Percentiles rank a stretch among this genome's conserved stretches.
These are phyloP conservation scores for Neurospora terricola DNA, from an alignment of 495 filamentous ascomycete genomes.

Conservation along the genomic window DNA sequence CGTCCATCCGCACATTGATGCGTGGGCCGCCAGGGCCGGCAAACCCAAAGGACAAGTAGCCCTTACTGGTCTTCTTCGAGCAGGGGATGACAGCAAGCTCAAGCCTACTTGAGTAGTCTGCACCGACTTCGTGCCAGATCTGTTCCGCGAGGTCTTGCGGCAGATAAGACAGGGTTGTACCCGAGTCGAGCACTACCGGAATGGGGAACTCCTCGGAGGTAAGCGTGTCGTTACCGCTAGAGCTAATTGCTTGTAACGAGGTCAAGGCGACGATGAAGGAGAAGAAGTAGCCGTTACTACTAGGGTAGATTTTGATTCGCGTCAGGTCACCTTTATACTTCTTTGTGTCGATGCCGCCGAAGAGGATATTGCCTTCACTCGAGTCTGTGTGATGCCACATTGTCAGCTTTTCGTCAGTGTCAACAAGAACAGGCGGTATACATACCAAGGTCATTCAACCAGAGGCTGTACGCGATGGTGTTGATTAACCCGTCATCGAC, in stretches of 20 bases:
- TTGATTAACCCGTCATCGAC: constrained; percentile 62
- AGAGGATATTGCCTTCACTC: constrained; percentile 46
- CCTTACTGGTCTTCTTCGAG: constrained; percentile 46
- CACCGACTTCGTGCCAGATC: constrained; percentile 62
- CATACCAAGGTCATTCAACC: constrained; percentile 67
- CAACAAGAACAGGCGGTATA: neutral
- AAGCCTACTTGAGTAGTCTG: constrained; percentile 35
- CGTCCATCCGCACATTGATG: constrained; percentile 66
- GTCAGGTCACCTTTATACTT: constrained; percentile 71
- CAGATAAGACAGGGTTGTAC: constrained; percentile 77
- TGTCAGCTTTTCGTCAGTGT: neutral
- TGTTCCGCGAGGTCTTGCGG: constrained; percentile 56
- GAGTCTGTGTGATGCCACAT: constrained; percentile 14
- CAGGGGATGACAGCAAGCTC: constrained; percentile 63
- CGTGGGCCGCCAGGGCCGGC: constrained; percentile 47
- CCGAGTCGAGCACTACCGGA: constrained; percentile 77
- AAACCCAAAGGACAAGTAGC: constrained; percentile 65
- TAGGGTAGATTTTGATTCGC: constrained; percentile 51
- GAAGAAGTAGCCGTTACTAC: constrained; percentile 31
- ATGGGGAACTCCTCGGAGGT: constrained; percentile 45
- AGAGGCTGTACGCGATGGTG: constrained; percentile 78
- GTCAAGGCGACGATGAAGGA: constrained; percentile 74
- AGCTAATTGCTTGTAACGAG: constrained; percentile 33
- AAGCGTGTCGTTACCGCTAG: constrained; percentile 39
- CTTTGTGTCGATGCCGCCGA: constrained; percentile 82